phyloP scores from a whole-genome alignment of 2,329 filamentous ascomycete genomes.

The Nemania diffusa region DNA sequence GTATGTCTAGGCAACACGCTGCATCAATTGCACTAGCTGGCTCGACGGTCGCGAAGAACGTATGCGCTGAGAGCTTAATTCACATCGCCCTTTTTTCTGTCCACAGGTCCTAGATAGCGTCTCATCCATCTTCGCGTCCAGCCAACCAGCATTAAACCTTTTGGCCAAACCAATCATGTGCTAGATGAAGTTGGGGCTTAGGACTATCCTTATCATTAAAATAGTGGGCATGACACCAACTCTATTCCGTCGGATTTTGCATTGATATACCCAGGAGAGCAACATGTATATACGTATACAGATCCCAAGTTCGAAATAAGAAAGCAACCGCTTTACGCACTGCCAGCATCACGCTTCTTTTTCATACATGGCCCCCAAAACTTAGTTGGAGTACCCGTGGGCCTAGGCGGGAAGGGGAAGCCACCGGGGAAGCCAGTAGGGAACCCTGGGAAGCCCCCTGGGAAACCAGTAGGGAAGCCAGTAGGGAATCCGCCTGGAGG shows the following conservation, averaged over 20 bases:
- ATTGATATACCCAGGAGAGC: slow-evolving; percentile 26
- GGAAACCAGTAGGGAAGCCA: slow-evolving; percentile 25
- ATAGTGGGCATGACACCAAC: slow-evolving; percentile 7
- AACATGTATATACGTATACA: slow-evolving; percentile 17
- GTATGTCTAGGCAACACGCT: slow-evolving; percentile 55
- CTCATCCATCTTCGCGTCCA: neutral
- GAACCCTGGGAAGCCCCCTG: slow-evolving; percentile 25
- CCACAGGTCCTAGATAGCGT: neutral
- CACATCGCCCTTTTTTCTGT: neutral
- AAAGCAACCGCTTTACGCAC: neutral
- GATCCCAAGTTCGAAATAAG: neutral
- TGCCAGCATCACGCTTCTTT: slow-evolving; percentile 36
- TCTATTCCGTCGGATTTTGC: slow-evolving; percentile 7
- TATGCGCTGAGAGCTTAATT: slow-evolving; percentile 38
- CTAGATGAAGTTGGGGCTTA: neutral
- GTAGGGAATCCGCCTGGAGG: slow-evolving; percentile 34
- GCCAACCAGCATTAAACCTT: neutral
- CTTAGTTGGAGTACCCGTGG: slow-evolving; percentile 30
- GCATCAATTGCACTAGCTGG: slow-evolving; percentile 68
- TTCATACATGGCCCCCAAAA: slow-evolving; percentile 43
- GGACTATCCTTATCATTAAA: slow-evolving; percentile 7
- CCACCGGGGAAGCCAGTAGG: slow-evolving; percentile 26
- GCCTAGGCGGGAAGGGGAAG: slow-evolving; percentile 34
- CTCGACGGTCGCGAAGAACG: slow-evolving; percentile 64
- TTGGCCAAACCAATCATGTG: neutral